phyloP scores from a whole-genome alignment of 305 asterid genomes.

The Plantago rigida region DNA sequence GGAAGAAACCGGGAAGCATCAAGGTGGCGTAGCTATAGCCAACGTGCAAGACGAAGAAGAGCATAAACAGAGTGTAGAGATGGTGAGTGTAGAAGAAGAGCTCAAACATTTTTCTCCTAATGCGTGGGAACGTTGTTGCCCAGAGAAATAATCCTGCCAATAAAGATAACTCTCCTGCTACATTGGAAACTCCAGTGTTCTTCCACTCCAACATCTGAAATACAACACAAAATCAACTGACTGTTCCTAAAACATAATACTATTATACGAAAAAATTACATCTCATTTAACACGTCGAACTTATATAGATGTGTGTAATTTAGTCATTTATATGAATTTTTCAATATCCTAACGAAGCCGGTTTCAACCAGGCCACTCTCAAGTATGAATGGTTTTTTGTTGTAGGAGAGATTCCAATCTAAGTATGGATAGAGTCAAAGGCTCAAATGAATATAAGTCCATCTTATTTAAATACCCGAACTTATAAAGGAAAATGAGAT shows the following conservation, averaged over 20 bases:
- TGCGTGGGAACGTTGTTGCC: slow-evolving; percentile 56
- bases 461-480: no score
- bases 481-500: no score
- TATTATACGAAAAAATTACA: no score
- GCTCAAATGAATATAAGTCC: no score
- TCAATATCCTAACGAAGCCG: no score
- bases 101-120: slow-evolving; percentile 73
- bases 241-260: background rate
- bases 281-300: no score
- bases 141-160: slow-evolving; percentile 56
- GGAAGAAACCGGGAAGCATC: slow-evolving; percentile 80
- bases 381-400: no score
- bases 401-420: no score
- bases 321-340: no score
- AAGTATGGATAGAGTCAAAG: no score
- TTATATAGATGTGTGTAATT: no score
- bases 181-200: slow-evolving; percentile 45
- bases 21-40: slow-evolving; percentile 46
- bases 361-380: no score
- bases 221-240: background rate
- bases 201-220: slow-evolving; percentile 63
- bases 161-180: slow-evolving; percentile 70
- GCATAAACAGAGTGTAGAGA: slow-evolving; percentile 50
- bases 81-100: slow-evolving; percentile 72
- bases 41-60: slow-evolving; percentile 69